These are phyloP conservation scores for Ustulina deusta DNA, from an alignment of 2,329 filamentous ascomycete genomes.

Conservation along the genomic window DNA sequence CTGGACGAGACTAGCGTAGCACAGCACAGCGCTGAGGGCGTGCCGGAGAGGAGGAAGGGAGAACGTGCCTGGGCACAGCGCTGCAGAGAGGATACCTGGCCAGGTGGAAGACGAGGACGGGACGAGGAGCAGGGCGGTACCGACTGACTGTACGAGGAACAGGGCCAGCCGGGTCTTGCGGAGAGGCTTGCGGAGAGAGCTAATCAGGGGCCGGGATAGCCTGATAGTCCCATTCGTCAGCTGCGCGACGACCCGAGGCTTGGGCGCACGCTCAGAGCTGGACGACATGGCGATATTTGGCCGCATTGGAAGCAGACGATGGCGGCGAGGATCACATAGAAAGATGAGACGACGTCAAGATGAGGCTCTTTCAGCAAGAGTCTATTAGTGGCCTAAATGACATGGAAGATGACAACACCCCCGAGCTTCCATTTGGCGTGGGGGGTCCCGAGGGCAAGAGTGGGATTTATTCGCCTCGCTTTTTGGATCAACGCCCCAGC, in stretches of 20 bases:
- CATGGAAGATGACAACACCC: constrained; percentile 50
- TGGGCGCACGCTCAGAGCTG: constrained; percentile 30
- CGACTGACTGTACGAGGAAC: not conserved
- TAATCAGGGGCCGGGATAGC: constrained; percentile 39
- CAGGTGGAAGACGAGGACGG: constrained; percentile 13
- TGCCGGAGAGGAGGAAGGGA: constrained; percentile 23
- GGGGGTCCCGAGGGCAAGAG: constrained; percentile 49
- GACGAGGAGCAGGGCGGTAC: constrained; percentile 2
- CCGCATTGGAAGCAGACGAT: constrained; percentile 40
- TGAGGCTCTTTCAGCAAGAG: constrained; percentile 50
- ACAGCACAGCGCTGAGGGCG: constrained; percentile 32
- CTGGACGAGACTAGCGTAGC: constrained; percentile 36
- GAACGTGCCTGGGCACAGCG: constrained; percentile 12
- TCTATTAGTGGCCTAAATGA: constrained; percentile 51
- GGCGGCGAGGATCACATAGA: constrained; percentile 37
- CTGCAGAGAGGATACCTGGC: not conserved
- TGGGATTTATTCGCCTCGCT: constrained; percentile 45
- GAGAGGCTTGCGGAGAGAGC: constrained; percentile 30
- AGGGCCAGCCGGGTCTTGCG: constrained; percentile 33
- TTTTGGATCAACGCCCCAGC: constrained; percentile 18
- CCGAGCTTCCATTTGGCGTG: constrained; percentile 43
- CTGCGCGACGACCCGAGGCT: constrained; percentile 31
- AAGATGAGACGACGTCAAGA: constrained; percentile 49
- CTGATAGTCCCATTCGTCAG: constrained; percentile 37
- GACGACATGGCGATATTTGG: constrained; percentile 33